Evolutionary conservation across 495 filamentous ascomycete species (phyloP), one percentile per base, ranked within the genome.

Genomic region (Apiosordaria backusii): DNA sequence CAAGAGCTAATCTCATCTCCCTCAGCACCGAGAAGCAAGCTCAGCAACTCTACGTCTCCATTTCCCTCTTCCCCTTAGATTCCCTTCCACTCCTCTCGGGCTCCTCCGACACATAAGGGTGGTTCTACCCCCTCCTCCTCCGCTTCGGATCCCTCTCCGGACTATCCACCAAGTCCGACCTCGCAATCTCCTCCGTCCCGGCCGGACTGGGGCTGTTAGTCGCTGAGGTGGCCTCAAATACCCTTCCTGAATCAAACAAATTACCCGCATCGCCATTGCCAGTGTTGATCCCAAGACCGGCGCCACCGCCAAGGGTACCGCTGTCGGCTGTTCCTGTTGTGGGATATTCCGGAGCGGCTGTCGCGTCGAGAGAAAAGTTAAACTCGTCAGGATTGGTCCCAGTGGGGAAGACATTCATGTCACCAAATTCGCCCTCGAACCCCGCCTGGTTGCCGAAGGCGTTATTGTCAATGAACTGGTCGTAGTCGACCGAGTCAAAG

Each of bases 391-490:
- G n/a, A 22, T 52, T 25, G n/a, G 27, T 9, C 26, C 22, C 50
- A 0, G 57, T 6, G 9, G 65, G 52, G 7, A 61, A 61, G 26
- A 23, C 54, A 82, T 16, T 15, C 45, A 26, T 19, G 59, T 15
- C 27, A 16, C 80, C 50, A 79, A 81, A 19, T n/a, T 40, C 19
- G 52, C 23, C 26, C 1, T 25, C 62, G 23, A 69, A 55, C 29
- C 13, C 24, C 25, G 23, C 63, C 21, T 59, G 57, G 21, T 76
- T 70, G 3, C 84, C 83, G 68, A 89, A 92, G 25, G 88, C 87
- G 45, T 75, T 82, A 35, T 80, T 79, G 70, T 90, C 87, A 67
- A 92, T 85, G 68, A 87, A 90, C 67, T 89, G 83, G 71, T 91
- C 90, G 1, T 91, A 79, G 68, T 92, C 89, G 54, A 90, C 75